Evolutionary conservation across 2,329 filamentous ascomycete species (phyloP).

Genomic region (Arthroderma sp.): DNA sequence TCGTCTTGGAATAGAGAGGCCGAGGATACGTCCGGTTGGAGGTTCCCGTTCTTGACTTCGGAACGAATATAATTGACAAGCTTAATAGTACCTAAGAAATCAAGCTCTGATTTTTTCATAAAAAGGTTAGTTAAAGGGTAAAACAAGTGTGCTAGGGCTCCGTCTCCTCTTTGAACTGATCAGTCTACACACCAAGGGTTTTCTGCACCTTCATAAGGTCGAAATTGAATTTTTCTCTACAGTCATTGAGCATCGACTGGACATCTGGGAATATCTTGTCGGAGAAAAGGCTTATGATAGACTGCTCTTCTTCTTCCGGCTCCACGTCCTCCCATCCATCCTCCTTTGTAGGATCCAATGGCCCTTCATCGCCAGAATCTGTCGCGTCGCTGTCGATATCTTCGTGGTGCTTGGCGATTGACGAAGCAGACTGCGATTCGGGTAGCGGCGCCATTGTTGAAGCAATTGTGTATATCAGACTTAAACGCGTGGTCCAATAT

Average conservation of each 20-base stretch:
- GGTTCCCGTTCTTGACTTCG: slow-evolving; percentile 34
- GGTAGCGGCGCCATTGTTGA: too few species aligned
- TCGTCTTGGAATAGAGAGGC: slow-evolving; percentile 59
- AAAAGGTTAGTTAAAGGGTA: too few species aligned
- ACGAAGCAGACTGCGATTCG: too few species aligned
- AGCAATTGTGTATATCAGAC: too few species aligned
- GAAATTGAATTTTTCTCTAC: slow-evolving; percentile 52
- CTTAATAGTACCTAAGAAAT: slow-evolving; percentile 62
- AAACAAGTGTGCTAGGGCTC: too few species aligned
- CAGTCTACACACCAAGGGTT: slow-evolving; percentile 29
- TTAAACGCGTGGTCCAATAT: too few species aligned
- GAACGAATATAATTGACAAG: slow-evolving; percentile 55
- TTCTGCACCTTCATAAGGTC: slow-evolving; percentile 51
- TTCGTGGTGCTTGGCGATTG: neutral
- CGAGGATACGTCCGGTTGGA: slow-evolving; percentile 44
- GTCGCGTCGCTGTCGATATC: slow-evolving; percentile 11
- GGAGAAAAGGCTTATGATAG: slow-evolving; percentile 56
- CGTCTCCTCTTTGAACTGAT: neutral
- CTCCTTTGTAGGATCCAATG: slow-evolving; percentile 33
- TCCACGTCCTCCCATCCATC: slow-evolving; percentile 48
- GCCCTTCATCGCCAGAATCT: slow-evolving; percentile 16
- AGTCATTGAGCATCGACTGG: slow-evolving; percentile 52
- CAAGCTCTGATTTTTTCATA: slow-evolving; percentile 36
- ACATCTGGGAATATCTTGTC: slow-evolving; percentile 52
- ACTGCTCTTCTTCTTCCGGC: slow-evolving; percentile 46